Percentiles rank a stretch among this genome's conserved stretches.
These are phyloP conservation scores for Globisporangium carolinianum DNA, from an alignment of 352 stramenopile genomes.

Conservation along the genomic window DNA sequence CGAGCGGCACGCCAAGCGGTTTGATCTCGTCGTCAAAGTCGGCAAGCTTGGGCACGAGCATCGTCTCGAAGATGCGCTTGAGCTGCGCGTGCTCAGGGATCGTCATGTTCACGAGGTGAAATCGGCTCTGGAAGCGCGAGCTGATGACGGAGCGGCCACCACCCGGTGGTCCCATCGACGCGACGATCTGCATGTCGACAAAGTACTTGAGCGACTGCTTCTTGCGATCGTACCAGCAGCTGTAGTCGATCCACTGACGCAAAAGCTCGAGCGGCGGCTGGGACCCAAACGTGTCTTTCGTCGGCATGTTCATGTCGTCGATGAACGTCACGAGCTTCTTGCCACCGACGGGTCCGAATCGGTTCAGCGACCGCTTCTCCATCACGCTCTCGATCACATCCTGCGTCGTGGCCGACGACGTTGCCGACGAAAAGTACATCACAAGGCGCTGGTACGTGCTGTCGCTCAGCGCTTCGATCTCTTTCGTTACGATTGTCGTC, in stretches of 20 bases:
- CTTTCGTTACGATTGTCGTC: conserved; percentile 77
- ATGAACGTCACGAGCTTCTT: conserved; percentile 91
- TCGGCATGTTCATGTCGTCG: conserved; percentile 92
- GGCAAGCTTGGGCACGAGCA: conserved; percentile 77
- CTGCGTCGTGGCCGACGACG: conserved; percentile 80
- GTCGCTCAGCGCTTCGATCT: conserved; percentile 76
- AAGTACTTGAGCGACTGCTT: conserved; percentile 90
- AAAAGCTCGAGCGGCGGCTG: conserved; percentile 89
- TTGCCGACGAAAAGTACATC: conserved; percentile 90
- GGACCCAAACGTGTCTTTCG: conserved; percentile 86
- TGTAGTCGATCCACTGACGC: conserved; percentile 90
- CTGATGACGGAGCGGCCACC: conserved; percentile 86
- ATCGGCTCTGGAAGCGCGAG: conserved; percentile 86
- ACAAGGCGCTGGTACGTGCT: conserved; percentile 56
- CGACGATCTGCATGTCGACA: conserved; percentile 87
- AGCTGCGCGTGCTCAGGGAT: conserved; percentile 79
- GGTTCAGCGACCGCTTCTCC: conserved; percentile 87
- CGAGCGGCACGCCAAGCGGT: conserved; percentile 56
- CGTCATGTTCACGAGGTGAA: conserved; percentile 89
- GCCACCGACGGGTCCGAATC: conserved; percentile 78
- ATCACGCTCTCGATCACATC: conserved; percentile 89
- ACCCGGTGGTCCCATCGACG: conserved; percentile 83
- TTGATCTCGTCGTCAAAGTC: conserved; percentile 90
- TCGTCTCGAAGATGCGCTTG: conserved; percentile 86
- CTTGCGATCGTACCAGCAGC: conserved; percentile 89